Evolutionary conservation across 73 alveolate genomes (phyloP).

Genomic region (Paramecium sonneborni): DNA sequence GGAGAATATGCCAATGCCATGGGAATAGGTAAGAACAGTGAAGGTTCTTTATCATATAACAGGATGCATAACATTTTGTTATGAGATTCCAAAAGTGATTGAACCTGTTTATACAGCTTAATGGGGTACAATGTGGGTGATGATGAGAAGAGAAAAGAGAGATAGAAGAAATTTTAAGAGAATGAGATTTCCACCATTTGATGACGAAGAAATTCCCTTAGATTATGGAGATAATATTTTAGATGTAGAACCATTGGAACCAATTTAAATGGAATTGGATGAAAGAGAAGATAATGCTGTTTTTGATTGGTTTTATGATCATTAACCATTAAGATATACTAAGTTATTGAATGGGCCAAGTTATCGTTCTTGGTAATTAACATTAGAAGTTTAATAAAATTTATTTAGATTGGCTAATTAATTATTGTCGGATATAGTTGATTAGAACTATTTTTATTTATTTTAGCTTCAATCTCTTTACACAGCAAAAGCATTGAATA

Average conservation of each 20-base stretch:
- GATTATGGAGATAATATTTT: conserved; percentile 99
- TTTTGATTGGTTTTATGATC: conserved; percentile 99
- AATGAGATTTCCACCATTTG: conserved; percentile 99
- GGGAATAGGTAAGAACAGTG: conserved; percentile 98
- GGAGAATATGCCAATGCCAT: conserved; percentile 99
- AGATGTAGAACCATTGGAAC: conserved; percentile 98
- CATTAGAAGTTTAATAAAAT: conserved; percentile 93
- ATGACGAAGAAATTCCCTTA: conserved; percentile 99
- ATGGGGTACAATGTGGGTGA: conserved; percentile 99
- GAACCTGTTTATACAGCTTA: conserved; percentile 99
- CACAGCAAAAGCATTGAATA: conserved; percentile 99
- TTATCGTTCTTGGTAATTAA: conserved; percentile 95
- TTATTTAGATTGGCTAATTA: conserved; percentile 97
- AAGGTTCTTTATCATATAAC: conserved; percentile 98
- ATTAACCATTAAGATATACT: conserved; percentile 87
- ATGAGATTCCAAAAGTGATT: conserved; percentile 99
- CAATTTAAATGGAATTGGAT: conserved; percentile 99
- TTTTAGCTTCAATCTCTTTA: conserved; percentile 97
- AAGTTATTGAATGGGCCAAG: conserved; percentile 99
- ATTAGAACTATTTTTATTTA: conserved; percentile 97
- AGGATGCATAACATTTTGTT: conserved; percentile 99
- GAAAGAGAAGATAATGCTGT: conserved; percentile 99
- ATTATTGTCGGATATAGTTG: conserved; percentile 96
- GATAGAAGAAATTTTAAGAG: conserved; percentile 99
- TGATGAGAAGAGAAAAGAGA: conserved; percentile 99